phyloP scores from a whole-genome alignment of 345 rosid species.

The Arabidopsis thaliana region DNA sequence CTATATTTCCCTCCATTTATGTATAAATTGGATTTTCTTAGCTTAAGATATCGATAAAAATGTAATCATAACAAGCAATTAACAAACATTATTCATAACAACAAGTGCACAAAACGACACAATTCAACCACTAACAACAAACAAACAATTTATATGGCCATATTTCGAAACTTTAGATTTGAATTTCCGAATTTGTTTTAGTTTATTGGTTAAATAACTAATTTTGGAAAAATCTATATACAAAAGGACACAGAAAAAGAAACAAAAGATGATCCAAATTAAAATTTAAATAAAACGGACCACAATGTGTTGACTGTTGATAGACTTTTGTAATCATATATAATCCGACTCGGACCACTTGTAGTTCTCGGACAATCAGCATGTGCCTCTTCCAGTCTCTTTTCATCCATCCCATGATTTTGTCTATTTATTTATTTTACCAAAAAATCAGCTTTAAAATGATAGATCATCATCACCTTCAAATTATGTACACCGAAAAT shows the following conservation, averaged over 20 bases:
- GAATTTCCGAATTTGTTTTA: conserved; percentile 9
- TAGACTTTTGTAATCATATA: conserved; percentile 29
- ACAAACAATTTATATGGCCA: neutral
- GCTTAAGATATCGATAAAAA: conserved; percentile 6
- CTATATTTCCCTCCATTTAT: conserved; percentile 33
- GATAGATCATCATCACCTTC: neutral
- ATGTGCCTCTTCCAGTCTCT: neutral
- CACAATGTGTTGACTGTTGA: conserved; percentile 20
- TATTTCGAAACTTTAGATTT: conserved; percentile 31
- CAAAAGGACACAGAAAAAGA: conserved; percentile 22
- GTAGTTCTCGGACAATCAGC: neutral
- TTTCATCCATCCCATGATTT: neutral
- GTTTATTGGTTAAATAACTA: neutral
- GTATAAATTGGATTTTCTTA: neutral
- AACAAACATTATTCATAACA: conserved; percentile 27
- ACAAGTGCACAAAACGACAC: conserved; percentile 40
- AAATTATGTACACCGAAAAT: neutral
- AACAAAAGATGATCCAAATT: conserved; percentile 33
- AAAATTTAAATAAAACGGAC: conserved; percentile 28
- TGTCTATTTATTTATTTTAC: neutral
- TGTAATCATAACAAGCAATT: conserved; percentile 32
- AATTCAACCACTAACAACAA: conserved; percentile 35
- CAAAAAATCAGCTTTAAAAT: too few relatives aligned
- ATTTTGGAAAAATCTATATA: conserved; percentile 3
- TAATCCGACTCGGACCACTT: conserved; percentile 29